Percentiles rank a stretch among this genome's conserved stretches.
Evolutionary conservation across 2,329 filamentous ascomycete species (phyloP).

Genomic region (Tolypocladium amazonense): DNA sequence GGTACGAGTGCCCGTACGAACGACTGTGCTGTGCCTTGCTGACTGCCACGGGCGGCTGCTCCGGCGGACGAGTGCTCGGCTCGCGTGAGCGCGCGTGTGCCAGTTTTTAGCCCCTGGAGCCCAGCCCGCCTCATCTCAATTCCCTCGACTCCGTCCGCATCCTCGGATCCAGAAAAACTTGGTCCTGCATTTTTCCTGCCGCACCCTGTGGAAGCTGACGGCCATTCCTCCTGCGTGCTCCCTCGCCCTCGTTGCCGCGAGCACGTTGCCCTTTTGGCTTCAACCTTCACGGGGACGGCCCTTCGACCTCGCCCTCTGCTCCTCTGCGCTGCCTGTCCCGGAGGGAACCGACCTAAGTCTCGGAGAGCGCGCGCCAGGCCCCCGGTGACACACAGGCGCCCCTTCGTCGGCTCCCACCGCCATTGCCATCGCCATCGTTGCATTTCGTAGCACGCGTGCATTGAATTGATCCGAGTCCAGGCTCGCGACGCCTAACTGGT

Average conservation of each 20-base stretch:
- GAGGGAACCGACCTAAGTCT: neutral
- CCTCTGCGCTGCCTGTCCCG: neutral
- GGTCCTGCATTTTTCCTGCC: neutral
- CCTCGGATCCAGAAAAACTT: neutral
- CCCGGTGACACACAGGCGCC: neutral
- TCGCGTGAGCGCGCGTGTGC: neutral
- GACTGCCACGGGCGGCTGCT: too few relatives aligned
- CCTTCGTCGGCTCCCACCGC: neutral
- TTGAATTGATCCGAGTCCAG: neutral
- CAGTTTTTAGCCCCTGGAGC: neutral
- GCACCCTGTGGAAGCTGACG: neutral
- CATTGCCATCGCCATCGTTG: neutral
- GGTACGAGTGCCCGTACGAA: neutral
- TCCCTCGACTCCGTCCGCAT: neutral
- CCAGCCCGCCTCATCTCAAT: neutral
- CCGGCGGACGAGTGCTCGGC: neutral
- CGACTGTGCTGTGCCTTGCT: too few relatives aligned
- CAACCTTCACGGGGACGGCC: neutral
- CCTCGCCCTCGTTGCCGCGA: neutral
- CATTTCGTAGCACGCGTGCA: neutral
- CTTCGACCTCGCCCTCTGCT: neutral
- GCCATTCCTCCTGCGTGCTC: neutral
- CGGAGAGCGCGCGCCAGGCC: neutral
- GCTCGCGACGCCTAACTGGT: neutral
- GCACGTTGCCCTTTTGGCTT: neutral